These are phyloP conservation scores for Diatrype stigma DNA, from an alignment of 2,329 filamentous ascomycete species.

Conservation along the genomic window DNA sequence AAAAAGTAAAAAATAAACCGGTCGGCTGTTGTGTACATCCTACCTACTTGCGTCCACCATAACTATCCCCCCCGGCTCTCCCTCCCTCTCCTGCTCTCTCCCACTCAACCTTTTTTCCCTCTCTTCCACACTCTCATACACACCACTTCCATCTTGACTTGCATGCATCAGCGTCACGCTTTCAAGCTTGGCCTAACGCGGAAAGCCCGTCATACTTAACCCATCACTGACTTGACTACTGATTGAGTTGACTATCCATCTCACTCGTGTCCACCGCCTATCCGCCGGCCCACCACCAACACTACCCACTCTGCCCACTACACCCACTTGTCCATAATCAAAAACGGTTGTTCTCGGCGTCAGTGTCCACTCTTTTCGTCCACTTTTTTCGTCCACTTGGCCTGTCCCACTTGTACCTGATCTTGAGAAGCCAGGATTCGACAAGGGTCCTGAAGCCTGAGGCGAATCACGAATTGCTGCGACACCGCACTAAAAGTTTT, in stretches of 20 bases:
- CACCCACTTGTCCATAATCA: neutral
- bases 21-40: neutral
- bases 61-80: slow-evolving; percentile 6
- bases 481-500: neutral
- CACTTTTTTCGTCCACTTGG: neutral
- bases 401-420: neutral
- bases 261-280: slow-evolving; percentile 1
- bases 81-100: slow-evolving; percentile 13
- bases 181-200: neutral
- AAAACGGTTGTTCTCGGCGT: slow-evolving; percentile 1
- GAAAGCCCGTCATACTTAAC: neutral
- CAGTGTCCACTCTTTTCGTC: neutral
- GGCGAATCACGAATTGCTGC: neutral
- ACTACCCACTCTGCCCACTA: neutral
- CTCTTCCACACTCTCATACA: slow-evolving; percentile 9
- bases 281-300: neutral
- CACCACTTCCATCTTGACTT: neutral
- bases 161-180: slow-evolving; percentile 1
- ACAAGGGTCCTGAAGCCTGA: neutral
- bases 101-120: slow-evolving; percentile 12
- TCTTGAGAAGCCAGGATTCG: neutral
- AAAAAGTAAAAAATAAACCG: neutral
- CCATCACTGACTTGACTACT: neutral
- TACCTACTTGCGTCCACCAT: slow-evolving; percentile 11
- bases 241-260: neutral